Evolutionary conservation across 768 basidiomycete species (phyloP), one percentile per base, ranked within the genome.

Genomic region (Thelephora aurantiotincta): DNA sequence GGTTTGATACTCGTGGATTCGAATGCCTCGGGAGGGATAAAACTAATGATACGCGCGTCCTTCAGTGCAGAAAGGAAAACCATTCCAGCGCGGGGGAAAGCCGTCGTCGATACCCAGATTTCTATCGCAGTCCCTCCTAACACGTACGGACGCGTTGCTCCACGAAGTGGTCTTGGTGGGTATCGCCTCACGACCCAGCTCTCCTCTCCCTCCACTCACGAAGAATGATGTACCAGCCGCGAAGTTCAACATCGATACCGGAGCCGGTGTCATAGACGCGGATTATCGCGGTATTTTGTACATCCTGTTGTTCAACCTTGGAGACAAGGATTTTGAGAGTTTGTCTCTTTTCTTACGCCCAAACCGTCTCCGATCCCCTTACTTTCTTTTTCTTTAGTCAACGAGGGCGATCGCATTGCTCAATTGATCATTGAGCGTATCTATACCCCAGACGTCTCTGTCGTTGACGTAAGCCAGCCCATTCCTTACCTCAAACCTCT

Each of bases 191-290:
- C 23, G 23, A 18, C 18, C 19, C 45, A 35, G 14, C 43, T 12
- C 30, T 44, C 30, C 43, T n/a, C 19, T 26, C 38, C 46, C 16
- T 3, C 47, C 18, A 33, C 34, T 36, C 43, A 44, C 6, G 47
- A 22, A 45, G 14, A 35, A 9, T 43, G 23, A 3, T 36, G 11
- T 52, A 19, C 14, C 52, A 96, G 96, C 96, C 16, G 86, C 87
- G 13, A 99, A 99, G 60, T 92, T 89, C 63, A 91, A 90, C 80
- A 97, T 98, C 50, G 88, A 93, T 59, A 98, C 94, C 0, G 96
- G 96, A 1, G 96, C 96, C 11, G 96, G 94, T 18, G 96, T 99
- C 6, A 77, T 99, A 45, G 96, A 99, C 53, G 88, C 90, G 6
- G 96, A 99, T 62, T 98, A 99, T 64, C 74, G 96, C 46, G 96